A percentile compares a stretch with the other conserved stretches of the same genome.
These are phyloP conservation scores for Hypholoma fasciculare DNA, from an alignment of 768 basidiomycete species.

Conservation along the genomic window DNA sequence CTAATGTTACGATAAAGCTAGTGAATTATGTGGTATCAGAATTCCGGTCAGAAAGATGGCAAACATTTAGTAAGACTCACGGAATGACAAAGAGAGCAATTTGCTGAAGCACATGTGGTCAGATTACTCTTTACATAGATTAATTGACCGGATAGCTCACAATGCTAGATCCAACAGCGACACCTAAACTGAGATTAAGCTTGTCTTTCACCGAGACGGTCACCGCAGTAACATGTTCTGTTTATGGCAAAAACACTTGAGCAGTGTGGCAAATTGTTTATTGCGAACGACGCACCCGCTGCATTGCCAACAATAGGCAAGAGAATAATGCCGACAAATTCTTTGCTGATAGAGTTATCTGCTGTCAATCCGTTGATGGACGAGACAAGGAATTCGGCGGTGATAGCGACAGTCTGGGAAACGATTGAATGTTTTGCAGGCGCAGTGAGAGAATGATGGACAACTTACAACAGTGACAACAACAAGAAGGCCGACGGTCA, in stretches of 20 bases:
- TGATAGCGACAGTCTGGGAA: conserved; percentile 57
- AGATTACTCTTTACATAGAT: not conserved
- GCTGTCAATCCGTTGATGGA: conserved; percentile 77
- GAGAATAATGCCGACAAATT: conserved; percentile 83
- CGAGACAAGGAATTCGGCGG: conserved; percentile 74
- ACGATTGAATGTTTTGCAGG: conserved; percentile 9
- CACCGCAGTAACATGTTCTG: conserved; percentile 88
- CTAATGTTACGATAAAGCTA: conserved; percentile 74
- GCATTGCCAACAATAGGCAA: conserved; percentile 93
- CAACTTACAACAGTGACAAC: conserved; percentile 63
- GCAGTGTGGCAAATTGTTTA: not conserved
- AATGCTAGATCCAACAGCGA: conserved; percentile 86
- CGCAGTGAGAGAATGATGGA: conserved; percentile 25
- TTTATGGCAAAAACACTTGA: conserved; percentile 12
- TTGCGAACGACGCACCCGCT: conserved; percentile 46
- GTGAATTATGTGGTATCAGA: not conserved
- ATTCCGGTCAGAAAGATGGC: not conserved
- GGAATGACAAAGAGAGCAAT: conserved; percentile 54
- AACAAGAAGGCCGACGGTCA: conserved; percentile 54
- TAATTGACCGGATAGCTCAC: conserved; percentile 39
- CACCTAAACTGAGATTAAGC: conserved; percentile 81
- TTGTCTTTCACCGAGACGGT: conserved; percentile 91
- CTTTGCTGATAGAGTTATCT: conserved; percentile 57
- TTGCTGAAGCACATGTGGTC: conserved; percentile 48
- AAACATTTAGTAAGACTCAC: conserved; percentile 23